A percentile compares a stretch with the other conserved stretches of the same genome.
phyloP scores from a whole-genome alignment of 2,329 filamentous ascomycete genomes.

The Colletotrichum cordylinicola region DNA sequence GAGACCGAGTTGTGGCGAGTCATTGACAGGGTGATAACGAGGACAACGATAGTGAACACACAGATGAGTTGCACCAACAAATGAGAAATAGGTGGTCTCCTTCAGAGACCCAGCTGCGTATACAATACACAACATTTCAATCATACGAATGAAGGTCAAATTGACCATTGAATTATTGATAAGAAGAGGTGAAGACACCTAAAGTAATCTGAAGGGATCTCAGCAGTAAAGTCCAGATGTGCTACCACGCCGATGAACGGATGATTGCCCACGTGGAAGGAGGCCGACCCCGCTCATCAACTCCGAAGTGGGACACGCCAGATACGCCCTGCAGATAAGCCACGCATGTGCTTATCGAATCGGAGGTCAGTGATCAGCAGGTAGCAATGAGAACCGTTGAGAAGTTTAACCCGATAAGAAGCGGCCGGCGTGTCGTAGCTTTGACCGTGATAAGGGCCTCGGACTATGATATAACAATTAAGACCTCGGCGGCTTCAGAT shows the following conservation, averaged over 20 bases:
- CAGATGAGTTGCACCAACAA: background rate
- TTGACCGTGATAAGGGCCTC: background rate
- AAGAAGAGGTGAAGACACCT: background rate
- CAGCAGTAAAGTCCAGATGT: background rate
- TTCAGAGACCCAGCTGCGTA: background rate
- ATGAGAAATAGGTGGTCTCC: too few relatives aligned
- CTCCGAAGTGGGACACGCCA: background rate
- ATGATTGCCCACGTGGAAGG: background rate
- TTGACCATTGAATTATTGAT: background rate
- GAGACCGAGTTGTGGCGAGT: background rate
- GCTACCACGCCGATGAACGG: background rate
- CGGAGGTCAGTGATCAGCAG: background rate
- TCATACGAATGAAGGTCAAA: background rate
- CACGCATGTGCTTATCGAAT: background rate
- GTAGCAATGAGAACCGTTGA: background rate
- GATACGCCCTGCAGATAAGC: slow-evolving; percentile 5
- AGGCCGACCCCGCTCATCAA: background rate
- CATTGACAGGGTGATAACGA: background rate
- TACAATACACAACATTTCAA: background rate
- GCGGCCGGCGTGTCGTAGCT: background rate
- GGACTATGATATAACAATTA: background rate
- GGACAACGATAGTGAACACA: background rate
- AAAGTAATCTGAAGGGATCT: background rate
- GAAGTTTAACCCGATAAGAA: background rate
- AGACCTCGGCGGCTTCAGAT: background rate